phyloP scores from a whole-genome alignment of 2,329 filamentous ascomycete species.

The Bimuria novae-zelandiae region DNA sequence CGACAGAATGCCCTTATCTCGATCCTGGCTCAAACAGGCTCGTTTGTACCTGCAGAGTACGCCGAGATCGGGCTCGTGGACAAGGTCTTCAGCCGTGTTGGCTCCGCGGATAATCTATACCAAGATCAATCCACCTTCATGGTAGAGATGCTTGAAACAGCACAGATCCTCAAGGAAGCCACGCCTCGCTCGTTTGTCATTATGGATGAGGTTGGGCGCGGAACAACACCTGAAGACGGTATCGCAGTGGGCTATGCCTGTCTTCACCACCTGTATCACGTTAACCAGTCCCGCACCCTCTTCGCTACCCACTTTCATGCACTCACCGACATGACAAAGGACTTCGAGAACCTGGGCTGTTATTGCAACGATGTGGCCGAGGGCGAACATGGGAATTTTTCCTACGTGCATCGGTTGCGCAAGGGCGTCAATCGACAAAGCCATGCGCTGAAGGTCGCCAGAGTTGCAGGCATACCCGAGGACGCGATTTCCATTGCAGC shows the following conservation, averaged over 20 bases:
- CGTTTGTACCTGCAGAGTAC: constrained; percentile 86
- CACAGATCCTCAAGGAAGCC: constrained; percentile 82
- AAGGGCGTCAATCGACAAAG: constrained; percentile 83
- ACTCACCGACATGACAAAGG: constrained; percentile 74
- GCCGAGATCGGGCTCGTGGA: constrained; percentile 92
- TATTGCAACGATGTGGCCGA: constrained; percentile 93
- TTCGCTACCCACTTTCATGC: constrained; percentile 96
- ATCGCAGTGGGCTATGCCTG: constrained; percentile 88
- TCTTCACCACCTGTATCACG: constrained; percentile 77
- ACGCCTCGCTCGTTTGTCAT: constrained; percentile 85
- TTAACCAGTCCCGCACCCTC: constrained; percentile 78
- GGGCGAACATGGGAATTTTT: constrained; percentile 66
- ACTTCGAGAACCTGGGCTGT: constrained; percentile 64
- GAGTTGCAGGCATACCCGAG: constrained; percentile 77
- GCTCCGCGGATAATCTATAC: constrained; percentile 94
- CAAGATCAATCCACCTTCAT: constrained; percentile 97
- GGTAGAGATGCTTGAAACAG: constrained; percentile 99
- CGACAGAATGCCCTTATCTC: constrained; percentile 95
- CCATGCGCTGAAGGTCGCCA: constrained; percentile 94
- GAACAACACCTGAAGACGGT: constrained; percentile 92
- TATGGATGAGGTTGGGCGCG: constrained; percentile 97
- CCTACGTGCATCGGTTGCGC: constrained; percentile 82
- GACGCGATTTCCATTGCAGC: constrained; percentile 71
- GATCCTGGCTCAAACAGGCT: constrained; percentile 89
- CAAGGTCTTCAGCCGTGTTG: constrained; percentile 84